phyloP scores from a whole-genome alignment of 352 stramenopile species.

The Phytophthora cryptogea region DNA sequence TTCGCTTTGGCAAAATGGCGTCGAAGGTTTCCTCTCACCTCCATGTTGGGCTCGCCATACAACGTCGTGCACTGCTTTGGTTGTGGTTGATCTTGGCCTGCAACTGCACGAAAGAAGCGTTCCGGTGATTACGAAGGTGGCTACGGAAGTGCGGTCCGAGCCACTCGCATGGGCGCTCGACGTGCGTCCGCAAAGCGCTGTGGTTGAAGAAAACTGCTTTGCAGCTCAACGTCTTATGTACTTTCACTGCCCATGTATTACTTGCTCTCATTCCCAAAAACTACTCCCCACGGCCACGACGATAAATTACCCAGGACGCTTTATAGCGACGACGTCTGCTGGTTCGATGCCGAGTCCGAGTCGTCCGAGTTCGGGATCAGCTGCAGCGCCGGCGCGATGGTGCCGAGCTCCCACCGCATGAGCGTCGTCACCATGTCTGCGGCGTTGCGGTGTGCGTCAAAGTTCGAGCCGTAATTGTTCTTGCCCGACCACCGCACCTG shows the following conservation, averaged over 20 bases:
- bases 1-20: background rate
- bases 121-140: constrained; percentile 26
- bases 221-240: background rate
- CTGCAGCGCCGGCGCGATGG: constrained; percentile 43
- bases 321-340: constrained; percentile 14
- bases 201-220: constrained; percentile 34
- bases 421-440: constrained; percentile 51
- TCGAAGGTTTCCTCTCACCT: background rate
- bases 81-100: constrained; percentile 22
- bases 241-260: background rate
- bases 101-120: constrained; percentile 23
- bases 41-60: too few relatives aligned
- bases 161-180: constrained; percentile 1
- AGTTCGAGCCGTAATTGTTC: constrained; percentile 54
- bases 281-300: constrained; percentile 11
- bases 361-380: constrained; percentile 30
- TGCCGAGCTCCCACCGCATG: constrained; percentile 52
- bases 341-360: background rate
- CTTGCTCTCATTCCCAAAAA: constrained; percentile 32
- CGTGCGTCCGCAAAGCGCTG: constrained; percentile 23
- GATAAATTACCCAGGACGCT: constrained; percentile 25
- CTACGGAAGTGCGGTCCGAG: constrained; percentile 7
- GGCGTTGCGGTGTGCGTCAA: constrained; percentile 52
- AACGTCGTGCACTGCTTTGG: constrained; percentile 10
- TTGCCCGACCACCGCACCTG: constrained; percentile 52